phyloP scores from a whole-genome alignment of 805 yeast species.

The Clavispora carvajalis region DNA sequence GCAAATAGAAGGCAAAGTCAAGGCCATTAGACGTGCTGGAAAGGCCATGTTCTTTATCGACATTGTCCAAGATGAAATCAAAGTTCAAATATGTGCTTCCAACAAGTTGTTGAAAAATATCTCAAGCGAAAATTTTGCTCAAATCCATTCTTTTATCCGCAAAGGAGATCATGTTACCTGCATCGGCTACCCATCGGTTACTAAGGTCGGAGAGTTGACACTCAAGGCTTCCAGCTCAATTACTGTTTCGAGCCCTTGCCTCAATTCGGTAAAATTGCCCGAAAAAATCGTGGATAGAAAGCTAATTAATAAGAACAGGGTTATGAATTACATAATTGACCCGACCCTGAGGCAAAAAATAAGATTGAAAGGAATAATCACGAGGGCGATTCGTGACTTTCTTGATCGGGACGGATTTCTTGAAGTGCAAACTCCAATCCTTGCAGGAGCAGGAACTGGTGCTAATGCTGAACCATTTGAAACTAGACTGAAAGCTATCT shows the following conservation, averaged over 20 bases:
- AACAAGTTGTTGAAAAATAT: constrained; percentile 39
- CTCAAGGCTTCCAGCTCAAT: constrained; percentile 51
- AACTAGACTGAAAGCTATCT: constrained; percentile 43
- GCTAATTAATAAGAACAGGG: constrained; percentile 61
- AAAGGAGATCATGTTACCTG: constrained; percentile 71
- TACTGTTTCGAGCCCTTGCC: constrained; percentile 57
- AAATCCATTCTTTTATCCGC: constrained; percentile 40
- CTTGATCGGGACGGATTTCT: constrained; percentile 52
- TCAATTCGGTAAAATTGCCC: constrained; percentile 46
- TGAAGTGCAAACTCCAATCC: constrained; percentile 86
- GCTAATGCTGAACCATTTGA: constrained; percentile 88
- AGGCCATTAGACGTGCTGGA: constrained; percentile 57
- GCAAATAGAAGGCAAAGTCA: constrained; percentile 51
- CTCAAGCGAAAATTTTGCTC: constrained; percentile 37
- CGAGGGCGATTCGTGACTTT: constrained; percentile 52
- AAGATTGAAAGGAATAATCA: constrained; percentile 49
- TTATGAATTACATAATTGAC: constrained; percentile 67
- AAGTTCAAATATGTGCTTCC: constrained; percentile 60
- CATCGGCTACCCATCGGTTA: constrained; percentile 66
- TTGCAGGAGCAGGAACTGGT: constrained; percentile 73
- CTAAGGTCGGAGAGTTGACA: constrained; percentile 76
- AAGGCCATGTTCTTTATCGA: constrained; percentile 68
- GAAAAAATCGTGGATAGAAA: constrained; percentile 51
- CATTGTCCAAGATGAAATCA: constrained; percentile 51
- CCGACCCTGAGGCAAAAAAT: constrained; percentile 42